phyloP scores from a whole-genome alignment of 106 monocot genomes.

The Gastrodia elata region DNA sequence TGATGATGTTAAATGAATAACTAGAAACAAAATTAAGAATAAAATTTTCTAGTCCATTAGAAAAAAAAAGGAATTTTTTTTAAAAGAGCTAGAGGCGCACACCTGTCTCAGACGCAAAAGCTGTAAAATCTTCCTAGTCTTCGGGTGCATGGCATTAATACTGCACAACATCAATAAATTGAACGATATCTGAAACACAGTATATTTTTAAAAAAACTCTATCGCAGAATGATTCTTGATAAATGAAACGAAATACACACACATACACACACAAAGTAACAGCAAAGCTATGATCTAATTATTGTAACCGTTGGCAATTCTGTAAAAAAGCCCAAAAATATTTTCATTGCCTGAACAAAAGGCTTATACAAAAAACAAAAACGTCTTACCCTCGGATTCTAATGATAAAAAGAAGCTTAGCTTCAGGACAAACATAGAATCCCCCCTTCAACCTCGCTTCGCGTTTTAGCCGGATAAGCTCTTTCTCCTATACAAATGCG shows the following conservation, averaged over 20 bases:
- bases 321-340: background rate
- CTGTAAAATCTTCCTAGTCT: slow-evolving; percentile 32
- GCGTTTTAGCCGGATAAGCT: slow-evolving; percentile 41
- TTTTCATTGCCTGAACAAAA: background rate
- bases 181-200: background rate
- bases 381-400: slow-evolving; percentile 55
- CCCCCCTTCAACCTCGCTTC: slow-evolving; percentile 60
- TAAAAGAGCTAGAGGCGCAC: background rate
- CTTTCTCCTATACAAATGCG: slow-evolving; percentile 30
- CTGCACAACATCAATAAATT: slow-evolving; percentile 5
- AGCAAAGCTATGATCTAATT: background rate
- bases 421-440: slow-evolving; percentile 50
- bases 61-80: background rate
- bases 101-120: slow-evolving; percentile 41
- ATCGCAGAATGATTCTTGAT: background rate
- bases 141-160: slow-evolving; percentile 44
- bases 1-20: background rate
- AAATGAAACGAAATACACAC: background rate
- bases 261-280: too few species aligned
- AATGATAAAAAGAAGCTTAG: slow-evolving; percentile 51
- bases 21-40: background rate
- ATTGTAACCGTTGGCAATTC: background rate
- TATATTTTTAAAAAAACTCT: background rate
- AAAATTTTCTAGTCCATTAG: background rate
- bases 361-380: background rate